Evolutionary conservation across 768 basidiomycete genomes (phyloP).

Genomic region (Termitomyces sp.): DNA sequence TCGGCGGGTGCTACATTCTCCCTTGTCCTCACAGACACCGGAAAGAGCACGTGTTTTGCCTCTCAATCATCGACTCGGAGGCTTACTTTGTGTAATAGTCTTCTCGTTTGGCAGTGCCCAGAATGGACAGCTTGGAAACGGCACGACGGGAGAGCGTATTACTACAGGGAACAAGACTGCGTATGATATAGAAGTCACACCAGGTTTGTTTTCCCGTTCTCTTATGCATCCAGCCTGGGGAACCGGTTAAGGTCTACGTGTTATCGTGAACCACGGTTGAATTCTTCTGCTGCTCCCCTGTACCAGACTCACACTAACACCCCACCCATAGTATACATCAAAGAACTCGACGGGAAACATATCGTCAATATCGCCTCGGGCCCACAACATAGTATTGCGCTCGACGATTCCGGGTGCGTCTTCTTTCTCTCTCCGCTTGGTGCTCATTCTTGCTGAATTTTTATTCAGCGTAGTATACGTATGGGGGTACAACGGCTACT

Average conservation of each 20-base stretch:
- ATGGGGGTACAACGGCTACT: conserved; percentile 91
- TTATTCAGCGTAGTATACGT: conserved; percentile 61
- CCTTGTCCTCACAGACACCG: conserved; percentile 74
- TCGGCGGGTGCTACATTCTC: conserved; percentile 85
- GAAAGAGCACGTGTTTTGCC: conserved; percentile 50
- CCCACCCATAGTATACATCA: conserved; percentile 54
- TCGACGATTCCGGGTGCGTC: conserved; percentile 70
- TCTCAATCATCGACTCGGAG: background rate
- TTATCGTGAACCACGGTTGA: no score
- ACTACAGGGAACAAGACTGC: conserved; percentile 79
- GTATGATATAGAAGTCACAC: conserved; percentile 71
- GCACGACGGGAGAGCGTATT: conserved; percentile 89
- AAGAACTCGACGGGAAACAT: conserved; percentile 68
- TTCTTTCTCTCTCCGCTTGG: background rate
- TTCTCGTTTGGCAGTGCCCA: conserved; percentile 90
- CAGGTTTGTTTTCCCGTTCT: conserved; percentile 34
- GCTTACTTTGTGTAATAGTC: conserved; percentile 38
- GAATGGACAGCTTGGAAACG: conserved; percentile 90
- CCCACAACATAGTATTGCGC: conserved; percentile 79
- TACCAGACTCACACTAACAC: background rate
- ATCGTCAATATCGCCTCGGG: conserved; percentile 83
- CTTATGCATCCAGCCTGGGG: no score
- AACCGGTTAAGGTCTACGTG: no score
- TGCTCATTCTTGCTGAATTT: no score
- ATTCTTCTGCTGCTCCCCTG: no score